Conservation (phyloP, 1,284 basidiomycete species). For the Puccinia sorghi region DNA sequence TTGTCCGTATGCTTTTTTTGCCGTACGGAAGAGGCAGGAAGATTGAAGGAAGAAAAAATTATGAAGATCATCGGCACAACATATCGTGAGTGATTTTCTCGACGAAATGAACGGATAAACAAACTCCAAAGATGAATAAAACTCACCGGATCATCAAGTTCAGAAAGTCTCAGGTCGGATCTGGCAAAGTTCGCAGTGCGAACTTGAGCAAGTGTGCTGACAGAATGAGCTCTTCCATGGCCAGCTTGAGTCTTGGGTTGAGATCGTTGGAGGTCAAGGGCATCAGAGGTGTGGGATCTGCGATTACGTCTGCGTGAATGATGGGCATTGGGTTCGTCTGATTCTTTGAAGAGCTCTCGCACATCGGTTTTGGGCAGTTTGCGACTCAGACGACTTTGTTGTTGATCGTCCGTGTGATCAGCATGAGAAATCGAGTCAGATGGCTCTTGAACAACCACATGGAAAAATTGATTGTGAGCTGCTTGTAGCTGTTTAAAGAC, state of each 20-base stretch:
- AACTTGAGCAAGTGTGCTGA: slow-evolving; percentile 24
- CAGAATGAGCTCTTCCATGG: slow-evolving; percentile 16
- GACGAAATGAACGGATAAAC: background rate
- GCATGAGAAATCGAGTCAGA: slow-evolving; percentile 1
- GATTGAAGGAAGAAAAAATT: background rate
- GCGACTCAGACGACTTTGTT: slow-evolving; percentile 17
- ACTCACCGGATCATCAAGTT: slow-evolving; percentile 23
- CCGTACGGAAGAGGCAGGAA: background rate
- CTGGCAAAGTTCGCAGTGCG: slow-evolving; percentile 25
- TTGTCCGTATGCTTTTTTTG: background rate
- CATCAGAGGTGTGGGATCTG: slow-evolving; percentile 25
- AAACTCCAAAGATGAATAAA: background rate
- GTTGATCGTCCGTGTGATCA: slow-evolving; percentile 9
- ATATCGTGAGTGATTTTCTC: background rate
- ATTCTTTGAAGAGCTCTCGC: background rate
- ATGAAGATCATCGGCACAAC: background rate
- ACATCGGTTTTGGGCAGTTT: slow-evolving; percentile 21
- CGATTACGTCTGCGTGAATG: slow-evolving; percentile 2
- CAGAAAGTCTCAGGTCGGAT: slow-evolving; percentile 34
- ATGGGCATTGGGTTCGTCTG: background rate
- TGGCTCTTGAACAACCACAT: background rate
- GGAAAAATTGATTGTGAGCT: slow-evolving; percentile 21
- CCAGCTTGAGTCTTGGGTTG: background rate
- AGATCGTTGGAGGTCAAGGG: background rate
- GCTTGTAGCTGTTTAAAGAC: slow-evolving; percentile 72